Evolutionary conservation across 129 eudicot species (phyloP).

Genomic region (Centaurea solstitialis): DNA sequence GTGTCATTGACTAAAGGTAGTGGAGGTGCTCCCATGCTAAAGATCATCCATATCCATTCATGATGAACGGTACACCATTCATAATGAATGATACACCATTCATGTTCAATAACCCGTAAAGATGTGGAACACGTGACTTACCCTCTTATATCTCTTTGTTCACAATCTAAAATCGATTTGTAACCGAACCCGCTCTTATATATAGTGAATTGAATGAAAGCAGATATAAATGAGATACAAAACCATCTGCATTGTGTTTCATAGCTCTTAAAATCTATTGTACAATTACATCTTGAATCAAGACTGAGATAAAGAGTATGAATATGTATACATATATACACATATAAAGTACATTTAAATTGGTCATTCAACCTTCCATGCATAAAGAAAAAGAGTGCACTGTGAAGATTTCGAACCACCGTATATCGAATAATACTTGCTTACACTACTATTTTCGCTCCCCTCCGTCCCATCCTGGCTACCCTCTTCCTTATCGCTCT

Average conservation of each 20-base stretch:
- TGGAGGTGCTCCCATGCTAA: too few species aligned
- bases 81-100: too few species aligned
- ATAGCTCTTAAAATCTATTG: background rate
- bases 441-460: conserved; percentile 37
- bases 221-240: background rate
- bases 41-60: too few species aligned
- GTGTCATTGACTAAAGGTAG: too few species aligned
- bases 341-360: background rate
- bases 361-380: conserved; percentile 82
- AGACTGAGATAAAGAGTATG: background rate
- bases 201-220: background rate
- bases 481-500: conserved; percentile 42
- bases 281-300: background rate
- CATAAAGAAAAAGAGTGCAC: conserved; percentile 72
- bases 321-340: background rate
- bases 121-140: too few species aligned
- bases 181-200: too few species aligned
- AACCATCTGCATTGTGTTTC: background rate
- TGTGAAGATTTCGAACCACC: conserved; percentile 50
- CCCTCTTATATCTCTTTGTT: too few species aligned
- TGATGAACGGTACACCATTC: too few species aligned
- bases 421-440: conserved; percentile 47
- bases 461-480: conserved; percentile 50
- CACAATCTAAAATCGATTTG: too few species aligned
- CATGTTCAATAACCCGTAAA: too few species aligned